These are phyloP conservation scores for Mortierella polycephala DNA, from an alignment of 371 early-diverging fungal genomes.

Conservation along the genomic window DNA sequence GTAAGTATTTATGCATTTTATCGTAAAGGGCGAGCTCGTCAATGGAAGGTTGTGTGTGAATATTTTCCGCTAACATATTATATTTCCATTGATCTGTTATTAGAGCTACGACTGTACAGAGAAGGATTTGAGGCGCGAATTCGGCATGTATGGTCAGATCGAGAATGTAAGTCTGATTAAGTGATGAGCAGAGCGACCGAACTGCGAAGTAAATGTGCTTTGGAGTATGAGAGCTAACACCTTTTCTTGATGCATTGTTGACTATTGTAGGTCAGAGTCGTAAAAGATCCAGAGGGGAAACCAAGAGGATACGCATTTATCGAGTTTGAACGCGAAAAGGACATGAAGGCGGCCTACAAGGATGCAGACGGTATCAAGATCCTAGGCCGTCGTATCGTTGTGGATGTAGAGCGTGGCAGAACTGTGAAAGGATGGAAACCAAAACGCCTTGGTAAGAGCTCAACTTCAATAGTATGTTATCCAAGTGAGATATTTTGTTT, in stretches of 20 bases:
- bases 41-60: not conserved
- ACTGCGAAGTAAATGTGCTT: not conserved
- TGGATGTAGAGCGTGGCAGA: constrained; percentile 97
- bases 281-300: constrained; percentile 71
- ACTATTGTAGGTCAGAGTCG: constrained; percentile 74
- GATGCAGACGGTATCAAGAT: constrained; percentile 93
- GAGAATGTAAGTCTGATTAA: constrained; percentile 67
- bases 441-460: constrained; percentile 74
- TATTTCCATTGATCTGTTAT: not conserved
- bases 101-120: constrained; percentile 85
- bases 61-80: not conserved
- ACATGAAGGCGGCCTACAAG: constrained; percentile 90
- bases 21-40: too few species aligned
- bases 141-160: constrained; percentile 88
- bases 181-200: too few species aligned
- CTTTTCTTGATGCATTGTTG: not conserved
- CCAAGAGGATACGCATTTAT: constrained; percentile 96
- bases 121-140: constrained; percentile 79
- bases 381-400: constrained; percentile 85
- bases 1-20: constrained; percentile 43
- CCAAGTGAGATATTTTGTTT: not conserved
- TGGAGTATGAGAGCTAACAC: not conserved
- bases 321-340: constrained; percentile 93
- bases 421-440: constrained; percentile 97
- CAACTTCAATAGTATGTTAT: not conserved